Evolutionary conservation across 345 rosid genomes (phyloP), one percentile per base, ranked within the genome.

Genomic region (Syzygium oleosum): DNA sequence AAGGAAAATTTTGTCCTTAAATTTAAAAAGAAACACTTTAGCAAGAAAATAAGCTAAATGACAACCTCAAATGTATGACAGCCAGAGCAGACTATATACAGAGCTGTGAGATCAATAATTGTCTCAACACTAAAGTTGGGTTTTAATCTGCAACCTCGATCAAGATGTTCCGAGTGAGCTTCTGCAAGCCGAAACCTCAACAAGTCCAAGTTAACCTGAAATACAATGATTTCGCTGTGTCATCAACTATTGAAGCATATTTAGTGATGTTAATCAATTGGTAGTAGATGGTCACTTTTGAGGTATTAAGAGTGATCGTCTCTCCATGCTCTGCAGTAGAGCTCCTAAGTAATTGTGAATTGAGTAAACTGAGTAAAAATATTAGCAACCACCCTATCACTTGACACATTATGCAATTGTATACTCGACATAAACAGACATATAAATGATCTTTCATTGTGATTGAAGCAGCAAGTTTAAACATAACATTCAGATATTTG

Each of bases 31-130:
- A 9, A 55, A 84, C 38, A 49, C 11, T 31, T 34, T 31, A 43
- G 61, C 38, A 29, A 63, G 58, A 73, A 68, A 80, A n/a, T 49
- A 43, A 85, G 31, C 80, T 93, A 95, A 55, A 96, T 86, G 56
- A 96, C 94, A 46, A 96, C 90, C 88, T 96, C 98, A 56, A 95
- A 95, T 25, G 92, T 89, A 86, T 84, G 90, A 92, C 99, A 97
- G 51, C 88, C 94, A 52, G 95, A 89, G 84, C 99, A 97, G 54
- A 73, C 87, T 68, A 95, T 94, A 92, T 95, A 97, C 85, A 97
- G 88, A 43, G 98, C 99, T 34, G 98, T 95, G 84, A 97, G 91
- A 90, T 91, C 92, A 84, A 94, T 92, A 84, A 85, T 89, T 84
- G 90, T 90, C 89, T 95, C 91, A 0, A 93, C 61, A 86, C 91